phyloP scores from a whole-genome alignment of 2,329 filamentous ascomycete species.

The Talaromyces rugulosus region DNA sequence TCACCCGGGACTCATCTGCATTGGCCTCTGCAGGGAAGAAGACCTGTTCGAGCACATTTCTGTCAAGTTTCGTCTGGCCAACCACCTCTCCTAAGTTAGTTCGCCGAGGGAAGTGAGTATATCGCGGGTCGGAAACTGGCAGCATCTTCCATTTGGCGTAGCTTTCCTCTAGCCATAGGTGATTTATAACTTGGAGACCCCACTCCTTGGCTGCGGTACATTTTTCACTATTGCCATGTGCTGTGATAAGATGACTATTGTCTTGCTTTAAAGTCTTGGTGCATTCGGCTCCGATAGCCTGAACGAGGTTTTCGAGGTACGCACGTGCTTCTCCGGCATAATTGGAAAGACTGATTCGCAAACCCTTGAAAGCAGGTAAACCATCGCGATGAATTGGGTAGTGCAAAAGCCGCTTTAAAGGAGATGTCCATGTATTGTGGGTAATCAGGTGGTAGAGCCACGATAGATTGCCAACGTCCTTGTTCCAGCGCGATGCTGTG shows the following conservation, averaged over 20 bases:
- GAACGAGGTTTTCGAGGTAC: slow-evolving; percentile 89
- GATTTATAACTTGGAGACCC: slow-evolving; percentile 85
- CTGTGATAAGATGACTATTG: slow-evolving; percentile 93
- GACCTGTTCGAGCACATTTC: slow-evolving; percentile 65
- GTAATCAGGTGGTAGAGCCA: slow-evolving; percentile 94
- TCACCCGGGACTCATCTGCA: slow-evolving; percentile 19
- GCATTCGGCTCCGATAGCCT: slow-evolving; percentile 77
- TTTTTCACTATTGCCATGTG: slow-evolving; percentile 85
- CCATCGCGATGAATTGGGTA: slow-evolving; percentile 78
- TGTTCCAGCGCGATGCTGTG: slow-evolving; percentile 68
- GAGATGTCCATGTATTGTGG: slow-evolving; percentile 82
- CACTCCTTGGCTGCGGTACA: slow-evolving; percentile 88
- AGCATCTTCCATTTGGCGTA: slow-evolving; percentile 83
- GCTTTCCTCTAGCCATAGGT: slow-evolving; percentile 96
- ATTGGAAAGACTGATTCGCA: slow-evolving; percentile 87
- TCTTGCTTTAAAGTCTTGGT: slow-evolving; percentile 94
- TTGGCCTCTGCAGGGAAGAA: slow-evolving; percentile 49
- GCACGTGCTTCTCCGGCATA: slow-evolving; percentile 91
- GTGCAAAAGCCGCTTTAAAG: slow-evolving; percentile 76
- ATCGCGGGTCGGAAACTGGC: slow-evolving; percentile 67
- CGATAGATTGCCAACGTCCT: slow-evolving; percentile 84
- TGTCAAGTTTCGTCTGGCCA: slow-evolving; percentile 79
- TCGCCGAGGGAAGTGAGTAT: slow-evolving; percentile 78
- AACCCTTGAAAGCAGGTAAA: slow-evolving; percentile 71
- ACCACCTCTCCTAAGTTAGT: slow-evolving; percentile 93